Evolutionary conservation across 1,284 basidiomycete genomes (phyloP).

Genomic region (Lentinula novae-zelandiae): DNA sequence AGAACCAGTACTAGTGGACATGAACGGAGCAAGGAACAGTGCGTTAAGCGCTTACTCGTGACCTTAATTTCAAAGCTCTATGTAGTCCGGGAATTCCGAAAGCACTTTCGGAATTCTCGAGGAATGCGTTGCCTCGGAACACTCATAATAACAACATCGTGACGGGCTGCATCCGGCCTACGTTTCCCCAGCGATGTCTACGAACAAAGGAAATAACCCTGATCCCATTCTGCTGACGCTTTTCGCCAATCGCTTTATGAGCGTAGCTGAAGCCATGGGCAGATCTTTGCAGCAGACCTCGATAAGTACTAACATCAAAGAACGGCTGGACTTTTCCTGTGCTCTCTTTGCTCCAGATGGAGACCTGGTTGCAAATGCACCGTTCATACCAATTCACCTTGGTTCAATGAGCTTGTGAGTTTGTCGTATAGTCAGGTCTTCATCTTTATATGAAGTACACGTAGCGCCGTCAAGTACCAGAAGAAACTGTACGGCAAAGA

Average conservation of each 20-base stretch:
- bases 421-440: background rate
- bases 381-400: constrained; percentile 80
- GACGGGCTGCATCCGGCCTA: background rate
- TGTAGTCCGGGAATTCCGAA: too few species aligned
- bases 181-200: background rate
- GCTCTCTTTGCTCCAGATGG: constrained; percentile 90
- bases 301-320: constrained; percentile 90
- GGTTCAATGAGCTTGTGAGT: constrained; percentile 83
- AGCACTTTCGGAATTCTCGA: background rate
- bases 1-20: background rate
- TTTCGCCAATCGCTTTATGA: constrained; percentile 92
- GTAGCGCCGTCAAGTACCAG: constrained; percentile 86
- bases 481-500: constrained; percentile 70
- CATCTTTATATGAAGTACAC: background rate
- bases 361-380: constrained; percentile 88
- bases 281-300: constrained; percentile 86
- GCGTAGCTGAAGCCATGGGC: constrained; percentile 91
- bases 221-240: constrained; percentile 88
- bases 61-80: too few species aligned
- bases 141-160: background rate
- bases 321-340: constrained; percentile 86
- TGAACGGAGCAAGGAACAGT: background rate
- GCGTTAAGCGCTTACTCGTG: background rate
- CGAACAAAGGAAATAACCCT: constrained; percentile 37
- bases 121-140: too few species aligned